These are phyloP conservation scores for Chlorella variabilis DNA, from an alignment of 163 green algal genomes.

Conservation along the genomic window DNA sequence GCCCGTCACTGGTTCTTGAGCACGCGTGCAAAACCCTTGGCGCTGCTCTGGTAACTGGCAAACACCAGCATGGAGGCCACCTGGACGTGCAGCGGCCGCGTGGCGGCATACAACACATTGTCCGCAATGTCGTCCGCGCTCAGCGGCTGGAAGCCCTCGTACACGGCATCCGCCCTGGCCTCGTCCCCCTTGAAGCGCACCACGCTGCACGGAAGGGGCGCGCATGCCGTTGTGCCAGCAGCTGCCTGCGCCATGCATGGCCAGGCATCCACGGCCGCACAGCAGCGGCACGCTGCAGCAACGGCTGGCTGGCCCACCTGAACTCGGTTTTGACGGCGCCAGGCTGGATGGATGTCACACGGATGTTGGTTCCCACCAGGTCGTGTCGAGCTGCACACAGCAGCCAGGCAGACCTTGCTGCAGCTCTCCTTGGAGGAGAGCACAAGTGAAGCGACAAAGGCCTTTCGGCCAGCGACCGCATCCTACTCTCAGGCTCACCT, in stretches of 20 bases:
- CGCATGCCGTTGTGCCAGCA: neutral
- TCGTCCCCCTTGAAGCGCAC: constrained; percentile 75
- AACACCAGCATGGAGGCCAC: constrained; percentile 58
- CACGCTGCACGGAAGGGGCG: neutral
- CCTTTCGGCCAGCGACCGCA: too few relatives aligned
- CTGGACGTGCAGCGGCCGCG: constrained; percentile 69
- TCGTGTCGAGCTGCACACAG: constrained; percentile 71
- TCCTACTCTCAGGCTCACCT: too few relatives aligned
- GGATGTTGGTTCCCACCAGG: constrained; percentile 76
- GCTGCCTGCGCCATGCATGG: too few relatives aligned
- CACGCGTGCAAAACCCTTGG: constrained; percentile 55
- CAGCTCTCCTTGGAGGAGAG: too few relatives aligned
- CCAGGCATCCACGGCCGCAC: too few relatives aligned
- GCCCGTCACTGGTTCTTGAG: too few relatives aligned
- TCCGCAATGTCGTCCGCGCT: constrained; percentile 79
- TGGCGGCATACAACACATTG: constrained; percentile 76
- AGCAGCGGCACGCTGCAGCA: too few relatives aligned
- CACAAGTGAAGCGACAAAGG: too few relatives aligned
- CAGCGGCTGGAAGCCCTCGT: constrained; percentile 79
- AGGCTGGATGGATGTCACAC: constrained; percentile 78
- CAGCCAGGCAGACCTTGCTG: neutral
- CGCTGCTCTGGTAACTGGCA: constrained; percentile 56
- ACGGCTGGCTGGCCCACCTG: too few relatives aligned
- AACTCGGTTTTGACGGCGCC: constrained; percentile 64
- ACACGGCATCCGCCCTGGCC: constrained; percentile 73